Base-by-base conservation (phyloP, 1,284 basidiomycete genomes). In the Veloboletus limbatus region DNA sequence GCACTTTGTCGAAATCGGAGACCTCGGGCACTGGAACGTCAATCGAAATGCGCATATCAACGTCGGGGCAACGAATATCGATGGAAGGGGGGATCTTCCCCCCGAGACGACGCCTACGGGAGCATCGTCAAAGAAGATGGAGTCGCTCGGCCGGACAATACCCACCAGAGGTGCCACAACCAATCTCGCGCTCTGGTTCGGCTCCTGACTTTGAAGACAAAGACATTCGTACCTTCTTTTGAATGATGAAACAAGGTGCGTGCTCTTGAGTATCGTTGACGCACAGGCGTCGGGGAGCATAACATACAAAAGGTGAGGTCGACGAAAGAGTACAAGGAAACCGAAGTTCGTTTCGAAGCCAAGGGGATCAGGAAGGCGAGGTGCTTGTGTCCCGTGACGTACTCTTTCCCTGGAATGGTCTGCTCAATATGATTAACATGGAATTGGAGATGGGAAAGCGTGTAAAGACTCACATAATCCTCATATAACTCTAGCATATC, bases 281-380 rank as follows among this genome's bases (percentile, higher is more conserved):
- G 65, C 28, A 71, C 51, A 8, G 74, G 69, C 2, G 76, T 77
- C 1, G 82, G 81, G 6, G 77, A 74, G 53, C 84, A 90, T 2
- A 79, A 77, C 24, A 94, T 62, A 56, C 83, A 89, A 59, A 92
- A 92, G 1, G 88, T 83, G 43, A 88, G 67, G 58, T 94, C 91
- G 32, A 84, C 77, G 50, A 88, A 86, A 10, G 89, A 93, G 61
- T 88, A 94, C 14, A 93, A 60, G 2, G 86, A 91, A 20, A 92
- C 65, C 26, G 72, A 75, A 0, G 88, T 91, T 36, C 70, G 68
- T 4, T 72, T 65, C 3, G 73, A 69, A 44, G 73, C 71, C 27
- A 93, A 70, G 1, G 88, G 85, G 33, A 92, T 79, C 6, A 88
- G 65, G 54, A 81, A 86, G 6, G 81, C 74, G 6, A 90, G 76